These are phyloP conservation scores for Alternaria ventricosa DNA, from an alignment of 2,329 filamentous ascomycete genomes.

Conservation along the genomic window DNA sequence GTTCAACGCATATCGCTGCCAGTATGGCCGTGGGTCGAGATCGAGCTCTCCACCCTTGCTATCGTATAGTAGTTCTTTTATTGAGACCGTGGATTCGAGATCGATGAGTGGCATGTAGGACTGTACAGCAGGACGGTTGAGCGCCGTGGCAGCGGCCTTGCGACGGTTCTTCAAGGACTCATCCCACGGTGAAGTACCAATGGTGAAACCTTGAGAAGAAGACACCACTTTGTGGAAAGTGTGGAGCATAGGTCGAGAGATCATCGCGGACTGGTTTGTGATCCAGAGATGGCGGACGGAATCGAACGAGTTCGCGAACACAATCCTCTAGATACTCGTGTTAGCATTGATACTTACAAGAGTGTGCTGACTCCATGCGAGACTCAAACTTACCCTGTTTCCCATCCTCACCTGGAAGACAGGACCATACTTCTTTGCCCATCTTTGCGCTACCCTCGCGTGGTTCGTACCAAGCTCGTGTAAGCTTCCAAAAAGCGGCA, in stretches of 20 bases:
- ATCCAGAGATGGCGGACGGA: slow-evolving; percentile 78
- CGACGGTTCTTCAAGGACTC: slow-evolving; percentile 78
- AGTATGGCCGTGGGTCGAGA: slow-evolving; percentile 74
- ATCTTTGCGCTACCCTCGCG: slow-evolving; percentile 54
- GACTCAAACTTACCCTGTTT: slow-evolving; percentile 61
- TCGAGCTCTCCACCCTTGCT: slow-evolving; percentile 67
- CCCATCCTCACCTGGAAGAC: slow-evolving; percentile 65
- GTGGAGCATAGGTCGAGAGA: slow-evolving; percentile 78
- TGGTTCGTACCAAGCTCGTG: slow-evolving; percentile 56
- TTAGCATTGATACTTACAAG: slow-evolving; percentile 3
- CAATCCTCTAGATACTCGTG: slow-evolving; percentile 60
- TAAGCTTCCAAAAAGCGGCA: slow-evolving; percentile 56
- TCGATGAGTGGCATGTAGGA: slow-evolving; percentile 85
- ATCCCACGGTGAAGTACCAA: slow-evolving; percentile 84
- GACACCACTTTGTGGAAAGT: slow-evolving; percentile 84
- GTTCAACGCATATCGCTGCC: slow-evolving; percentile 78
- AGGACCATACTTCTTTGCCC: slow-evolving; percentile 57
- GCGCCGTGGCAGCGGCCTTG: slow-evolving; percentile 78
- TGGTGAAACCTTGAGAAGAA: slow-evolving; percentile 78
- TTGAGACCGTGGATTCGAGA: slow-evolving; percentile 73
- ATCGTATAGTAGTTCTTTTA: slow-evolving; percentile 74
- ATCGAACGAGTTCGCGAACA: slow-evolving; percentile 81
- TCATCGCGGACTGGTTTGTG: slow-evolving; percentile 77
- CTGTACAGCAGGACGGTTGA: slow-evolving; percentile 77
- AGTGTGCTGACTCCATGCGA: background rate